These are phyloP conservation scores for Strigomonas culicis DNA, from an alignment of 208 protist species.

Conservation along the genomic window DNA sequence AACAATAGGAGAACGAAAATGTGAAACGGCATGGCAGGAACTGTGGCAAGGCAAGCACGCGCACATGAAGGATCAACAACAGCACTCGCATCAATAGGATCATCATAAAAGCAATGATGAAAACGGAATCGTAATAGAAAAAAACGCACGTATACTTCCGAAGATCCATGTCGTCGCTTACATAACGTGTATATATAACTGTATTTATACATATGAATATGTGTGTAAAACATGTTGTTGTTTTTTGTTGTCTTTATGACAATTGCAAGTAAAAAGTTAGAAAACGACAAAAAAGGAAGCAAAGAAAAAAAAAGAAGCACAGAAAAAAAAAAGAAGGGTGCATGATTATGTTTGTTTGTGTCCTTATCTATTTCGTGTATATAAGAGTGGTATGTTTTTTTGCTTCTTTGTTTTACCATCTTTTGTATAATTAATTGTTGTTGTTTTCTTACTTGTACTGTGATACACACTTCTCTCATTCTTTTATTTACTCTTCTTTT, in stretches of 20 bases:
- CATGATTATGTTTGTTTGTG: neutral
- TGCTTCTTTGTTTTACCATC: neutral
- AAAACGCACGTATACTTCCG: neutral
- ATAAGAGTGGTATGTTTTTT: neutral
- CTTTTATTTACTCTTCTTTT: conserved; percentile 3
- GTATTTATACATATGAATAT: neutral
- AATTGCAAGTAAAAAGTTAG: neutral
- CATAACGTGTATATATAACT: neutral
- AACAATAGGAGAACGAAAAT: neutral
- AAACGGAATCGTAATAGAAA: too few species aligned
- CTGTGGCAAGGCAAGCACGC: too few species aligned
- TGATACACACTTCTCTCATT: neutral
- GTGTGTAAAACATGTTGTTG: conserved; percentile 2
- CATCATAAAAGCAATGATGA: too few species aligned
- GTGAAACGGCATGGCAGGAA: too few species aligned
- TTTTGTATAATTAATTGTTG: conserved; percentile 8
- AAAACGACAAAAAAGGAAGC: conserved; percentile 7
- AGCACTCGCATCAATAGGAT: too few species aligned
- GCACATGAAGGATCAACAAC: too few species aligned
- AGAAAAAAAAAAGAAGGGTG: conserved; percentile 10
- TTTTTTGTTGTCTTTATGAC: conserved; percentile 1
- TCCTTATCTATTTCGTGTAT: neutral
- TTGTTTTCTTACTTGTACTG: neutral
- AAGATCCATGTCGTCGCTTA: neutral
- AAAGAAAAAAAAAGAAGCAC: neutral